Evolutionary conservation across 192 early-diverging fungal genomes (phyloP).

Genomic region (Phycomyces nitens): DNA sequence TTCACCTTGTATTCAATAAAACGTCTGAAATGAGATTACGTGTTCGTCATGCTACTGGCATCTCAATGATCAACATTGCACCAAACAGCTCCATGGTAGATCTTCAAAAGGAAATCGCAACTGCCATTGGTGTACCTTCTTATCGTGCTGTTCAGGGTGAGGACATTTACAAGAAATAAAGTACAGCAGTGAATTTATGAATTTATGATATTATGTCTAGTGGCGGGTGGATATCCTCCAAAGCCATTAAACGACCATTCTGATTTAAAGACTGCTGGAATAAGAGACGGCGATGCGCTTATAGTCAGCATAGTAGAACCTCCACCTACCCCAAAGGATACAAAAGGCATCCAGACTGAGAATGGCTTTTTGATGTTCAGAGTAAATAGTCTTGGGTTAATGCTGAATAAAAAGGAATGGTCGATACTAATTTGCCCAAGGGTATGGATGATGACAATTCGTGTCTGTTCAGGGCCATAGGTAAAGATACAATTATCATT

Average conservation of each 20-base stretch:
- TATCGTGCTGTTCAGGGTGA: constrained; percentile 12
- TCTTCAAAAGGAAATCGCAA: constrained; percentile 13
- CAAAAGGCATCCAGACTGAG: not conserved
- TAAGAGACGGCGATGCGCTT: constrained; percentile 45
- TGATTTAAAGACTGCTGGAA: constrained; percentile 21
- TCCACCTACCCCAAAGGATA: not conserved
- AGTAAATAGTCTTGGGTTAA: not conserved
- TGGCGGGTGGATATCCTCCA: constrained; percentile 46
- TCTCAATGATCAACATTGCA: constrained; percentile 30
- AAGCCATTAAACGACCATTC: constrained; percentile 20
- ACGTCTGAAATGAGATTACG: constrained; percentile 39
- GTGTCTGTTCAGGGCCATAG: constrained; percentile 68
- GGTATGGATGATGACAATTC: constrained; percentile 69
- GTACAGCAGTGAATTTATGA: no score
- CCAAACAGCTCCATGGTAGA: constrained; percentile 27
- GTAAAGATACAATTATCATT: constrained; percentile 11
- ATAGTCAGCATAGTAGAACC: constrained; percentile 12
- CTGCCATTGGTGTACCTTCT: constrained; percentile 1
- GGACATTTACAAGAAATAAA: not conserved
- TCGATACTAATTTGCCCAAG: no score
- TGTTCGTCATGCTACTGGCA: constrained; percentile 39
- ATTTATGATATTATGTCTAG: constrained; percentile 1
- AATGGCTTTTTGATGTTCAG: not conserved
- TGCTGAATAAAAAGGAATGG: constrained; percentile 8
- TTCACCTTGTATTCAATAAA: no score